Base-by-base conservation (phyloP, 495 filamentous ascomycete species). In the Halenospora varia region DNA sequence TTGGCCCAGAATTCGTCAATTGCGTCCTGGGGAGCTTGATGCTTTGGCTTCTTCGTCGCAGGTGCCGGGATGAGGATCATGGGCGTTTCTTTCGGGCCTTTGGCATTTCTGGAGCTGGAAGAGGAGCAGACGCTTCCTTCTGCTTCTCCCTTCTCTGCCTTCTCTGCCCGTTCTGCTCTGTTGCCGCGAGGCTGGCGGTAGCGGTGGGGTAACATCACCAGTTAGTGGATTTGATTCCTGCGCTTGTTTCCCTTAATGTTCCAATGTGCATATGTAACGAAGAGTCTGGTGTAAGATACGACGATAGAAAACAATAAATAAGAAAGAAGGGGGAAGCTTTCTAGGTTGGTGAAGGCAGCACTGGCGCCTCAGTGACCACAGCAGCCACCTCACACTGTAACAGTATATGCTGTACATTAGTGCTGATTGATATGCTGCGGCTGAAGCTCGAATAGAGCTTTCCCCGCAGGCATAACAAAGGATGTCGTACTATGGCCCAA, bases 1-100 rank as follows among this genome's bases (percentile, higher is more conserved):
- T 83, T 86, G 41, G 76, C 68, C 90, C 90, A 94, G 71, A 93
- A 94, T 49, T 87, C 81, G 62, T 89, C 85, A 39, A 94, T 75
- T 11, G 72, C 77, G 60, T 82, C 74, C 69, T 95, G 90, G 3
- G 89, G 88, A 9, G 84, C 59, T 46, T 85, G 78, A 26, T 70
- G 80, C 56, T 71, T 73, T 63, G 79, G 72, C 60, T 82, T 84
- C 55, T 61, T 62, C 1, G 29, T 9, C 13, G 50, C 41, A 44
- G 49, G n/a, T 13, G 48, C 23, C 10, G 54, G 39, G 17, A 57
- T 26, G 9, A 57, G 48, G 10, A 62, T 24, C 13, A 51, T 48
- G 11, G 25, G 53, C 3, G 20, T 35, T 15, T 51, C 23, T 25
- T 25, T 23, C 42, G 42, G 4, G 8, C 42, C 13, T 46, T 20